These are phyloP conservation scores for Dalechampia spathulata DNA, from an alignment of 441 rosid genomes.

Conservation along the genomic window DNA sequence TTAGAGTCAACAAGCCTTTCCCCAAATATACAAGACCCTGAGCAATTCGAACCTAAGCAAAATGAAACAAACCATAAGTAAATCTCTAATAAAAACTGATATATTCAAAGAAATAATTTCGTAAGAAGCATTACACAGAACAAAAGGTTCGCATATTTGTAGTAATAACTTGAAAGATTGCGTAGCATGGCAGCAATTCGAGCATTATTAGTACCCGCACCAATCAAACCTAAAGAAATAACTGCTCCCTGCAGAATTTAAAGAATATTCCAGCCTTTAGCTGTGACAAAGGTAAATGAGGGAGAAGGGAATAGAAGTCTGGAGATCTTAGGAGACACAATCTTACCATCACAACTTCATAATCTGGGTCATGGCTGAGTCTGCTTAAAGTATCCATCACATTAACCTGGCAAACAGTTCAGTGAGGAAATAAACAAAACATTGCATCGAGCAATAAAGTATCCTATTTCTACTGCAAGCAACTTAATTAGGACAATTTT, in stretches of 20 bases:
- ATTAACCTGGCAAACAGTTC: slow-evolving; percentile 50
- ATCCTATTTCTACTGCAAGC: no score
- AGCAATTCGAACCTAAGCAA: slow-evolving; percentile 78
- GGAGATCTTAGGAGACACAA: slow-evolving; percentile 7
- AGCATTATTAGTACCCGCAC: slow-evolving; percentile 96
- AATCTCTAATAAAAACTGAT: not conserved
- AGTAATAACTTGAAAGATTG: slow-evolving; percentile 85
- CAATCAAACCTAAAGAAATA: slow-evolving; percentile 86
- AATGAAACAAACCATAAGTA: slow-evolving; percentile 12
- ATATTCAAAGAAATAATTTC: not conserved
- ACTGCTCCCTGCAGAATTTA: slow-evolving; percentile 81
- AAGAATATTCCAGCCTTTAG: slow-evolving; percentile 7
- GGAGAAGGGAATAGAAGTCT: no score
- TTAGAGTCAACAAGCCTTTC: slow-evolving; percentile 86
- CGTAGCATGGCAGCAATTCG: slow-evolving; percentile 95
- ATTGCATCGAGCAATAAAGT: not conserved
- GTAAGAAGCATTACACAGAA: slow-evolving; percentile 69
- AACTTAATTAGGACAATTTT: no score
- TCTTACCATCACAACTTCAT: slow-evolving; percentile 92
- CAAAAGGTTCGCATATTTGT: slow-evolving; percentile 76
- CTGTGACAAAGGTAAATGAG: not conserved
- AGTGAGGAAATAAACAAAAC: not conserved
- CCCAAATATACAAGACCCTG: slow-evolving; percentile 94
- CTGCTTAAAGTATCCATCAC: slow-evolving; percentile 95
- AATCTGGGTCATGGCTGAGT: slow-evolving; percentile 92